phyloP scores from a whole-genome alignment of 345 rosid genomes.

The Bruguiera parviflora region DNA sequence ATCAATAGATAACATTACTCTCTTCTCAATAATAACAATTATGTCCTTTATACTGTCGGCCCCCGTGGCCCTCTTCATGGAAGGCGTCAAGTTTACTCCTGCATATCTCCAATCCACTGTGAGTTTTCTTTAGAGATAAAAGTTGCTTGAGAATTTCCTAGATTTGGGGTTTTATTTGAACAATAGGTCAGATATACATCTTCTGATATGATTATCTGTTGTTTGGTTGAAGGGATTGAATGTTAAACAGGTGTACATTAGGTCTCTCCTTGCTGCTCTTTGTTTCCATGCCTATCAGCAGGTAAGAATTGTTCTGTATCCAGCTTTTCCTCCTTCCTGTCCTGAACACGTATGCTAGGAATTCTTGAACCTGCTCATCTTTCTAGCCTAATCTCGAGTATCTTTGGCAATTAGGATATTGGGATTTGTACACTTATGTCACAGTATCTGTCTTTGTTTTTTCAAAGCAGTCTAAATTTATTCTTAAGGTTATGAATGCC shows the following conservation, averaged over 20 bases:
- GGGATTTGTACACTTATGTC: too few relatives aligned
- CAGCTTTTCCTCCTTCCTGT: background rate
- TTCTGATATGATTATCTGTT: conserved; percentile 7
- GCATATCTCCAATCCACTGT: conserved; percentile 76
- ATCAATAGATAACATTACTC: conserved; percentile 92
- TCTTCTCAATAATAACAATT: conserved; percentile 93
- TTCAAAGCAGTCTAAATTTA: too few relatives aligned
- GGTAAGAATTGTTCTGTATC: conserved; percentile 37
- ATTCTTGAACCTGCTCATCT: too few relatives aligned
- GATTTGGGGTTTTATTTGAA: background rate
- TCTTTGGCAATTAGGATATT: too few relatives aligned
- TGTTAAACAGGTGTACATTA: conserved; percentile 51
- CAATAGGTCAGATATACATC: background rate
- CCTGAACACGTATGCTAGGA: background rate
- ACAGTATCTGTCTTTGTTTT: too few relatives aligned
- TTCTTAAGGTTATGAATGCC: too few relatives aligned
- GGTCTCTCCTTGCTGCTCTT: conserved; percentile 80
- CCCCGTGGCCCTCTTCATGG: conserved; percentile 74
- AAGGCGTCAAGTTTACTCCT: conserved; percentile 93
- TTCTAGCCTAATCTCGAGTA: too few relatives aligned
- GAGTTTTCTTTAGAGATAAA: conserved; percentile 32
- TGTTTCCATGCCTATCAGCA: conserved; percentile 99
- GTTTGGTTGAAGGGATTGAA: conserved; percentile 58
- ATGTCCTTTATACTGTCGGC: conserved; percentile 84
- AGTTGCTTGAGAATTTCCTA: background rate